Conservation (phyloP, 306 rosid genomes). For the Castanospermum australe region DNA sequence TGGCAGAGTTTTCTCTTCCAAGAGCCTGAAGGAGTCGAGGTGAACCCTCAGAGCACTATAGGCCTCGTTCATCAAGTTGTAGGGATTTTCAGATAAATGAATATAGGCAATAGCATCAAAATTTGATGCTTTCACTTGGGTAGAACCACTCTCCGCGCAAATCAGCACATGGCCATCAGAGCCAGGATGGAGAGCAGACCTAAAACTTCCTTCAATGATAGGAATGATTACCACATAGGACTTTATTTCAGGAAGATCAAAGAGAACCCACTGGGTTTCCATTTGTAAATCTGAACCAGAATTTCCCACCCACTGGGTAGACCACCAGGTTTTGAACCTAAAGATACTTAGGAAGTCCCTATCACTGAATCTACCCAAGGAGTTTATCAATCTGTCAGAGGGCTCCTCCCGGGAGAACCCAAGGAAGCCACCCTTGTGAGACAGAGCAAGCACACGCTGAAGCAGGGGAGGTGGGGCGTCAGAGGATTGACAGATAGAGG, state of each 20-base stretch:
- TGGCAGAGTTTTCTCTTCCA: conserved; percentile 75
- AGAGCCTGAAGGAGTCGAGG: conserved; percentile 60
- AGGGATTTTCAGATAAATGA: conserved; percentile 74
- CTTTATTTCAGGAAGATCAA: conserved; percentile 65
- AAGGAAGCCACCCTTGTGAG: conserved; percentile 78
- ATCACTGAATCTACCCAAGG: conserved; percentile 56
- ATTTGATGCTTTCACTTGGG: conserved; percentile 45
- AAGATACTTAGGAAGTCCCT: conserved; percentile 70
- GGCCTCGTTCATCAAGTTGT: conserved; percentile 76
- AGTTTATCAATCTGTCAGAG: conserved; percentile 58
- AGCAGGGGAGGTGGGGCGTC: conserved; percentile 59
- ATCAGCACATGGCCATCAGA: conserved; percentile 59
- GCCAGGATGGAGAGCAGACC: conserved; percentile 79
- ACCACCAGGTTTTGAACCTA: conserved; percentile 98
- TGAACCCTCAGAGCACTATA: conserved; percentile 70
- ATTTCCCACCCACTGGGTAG: conserved; percentile 84
- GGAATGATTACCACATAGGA: conserved; percentile 68
- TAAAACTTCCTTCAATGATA: conserved; percentile 59
- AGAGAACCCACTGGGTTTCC: conserved; percentile 86
- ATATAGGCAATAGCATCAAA: conserved; percentile 62
- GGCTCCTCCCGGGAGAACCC: conserved; percentile 54
- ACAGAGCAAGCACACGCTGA: conserved; percentile 42
- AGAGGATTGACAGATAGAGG: conserved; percentile 39
- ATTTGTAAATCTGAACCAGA: conserved; percentile 84
- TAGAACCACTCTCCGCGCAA: conserved; percentile 79